Conservation (phyloP, 331 rosid genomes). For the Acacia pycnantha region DNA sequence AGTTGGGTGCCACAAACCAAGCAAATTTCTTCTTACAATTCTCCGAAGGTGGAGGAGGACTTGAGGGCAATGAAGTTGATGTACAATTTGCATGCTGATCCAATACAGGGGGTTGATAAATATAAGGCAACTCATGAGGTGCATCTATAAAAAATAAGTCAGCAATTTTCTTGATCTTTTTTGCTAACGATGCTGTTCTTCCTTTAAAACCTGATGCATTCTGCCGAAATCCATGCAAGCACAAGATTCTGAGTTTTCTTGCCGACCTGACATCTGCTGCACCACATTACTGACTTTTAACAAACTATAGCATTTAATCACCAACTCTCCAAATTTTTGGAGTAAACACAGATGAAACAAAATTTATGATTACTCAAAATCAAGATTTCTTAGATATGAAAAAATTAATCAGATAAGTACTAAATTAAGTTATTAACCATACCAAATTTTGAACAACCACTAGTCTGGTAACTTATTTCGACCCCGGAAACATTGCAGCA, state of each 20-base stretch:
- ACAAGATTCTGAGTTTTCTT: conserved; percentile 70
- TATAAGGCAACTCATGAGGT: conserved; percentile 78
- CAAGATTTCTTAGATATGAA: not conserved
- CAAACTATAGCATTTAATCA: conserved; percentile 16
- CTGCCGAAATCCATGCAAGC: conserved; percentile 96
- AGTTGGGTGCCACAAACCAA: conserved; percentile 68
- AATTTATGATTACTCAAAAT: not conserved
- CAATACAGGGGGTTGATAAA: conserved; percentile 51
- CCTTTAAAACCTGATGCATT: conserved; percentile 89
- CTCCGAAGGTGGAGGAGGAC: conserved; percentile 53
- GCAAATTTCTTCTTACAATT: conserved; percentile 76
- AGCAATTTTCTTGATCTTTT: conserved; percentile 70
- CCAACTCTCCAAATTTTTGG: not conserved
- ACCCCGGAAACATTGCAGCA: not conserved
- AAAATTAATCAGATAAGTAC: not conserved
- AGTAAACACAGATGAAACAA: not conserved
- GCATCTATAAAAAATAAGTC: conserved; percentile 79
- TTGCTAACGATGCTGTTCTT: conserved; percentile 85
- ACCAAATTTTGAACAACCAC: not conserved
- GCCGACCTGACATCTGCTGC: conserved; percentile 52
- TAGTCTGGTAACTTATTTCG: not conserved
- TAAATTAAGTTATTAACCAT: not conserved
- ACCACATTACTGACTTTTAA: conserved; percentile 15
- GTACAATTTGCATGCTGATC: conserved; percentile 24
- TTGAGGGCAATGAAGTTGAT: conserved; percentile 34